phyloP scores from a whole-genome alignment of 169 alveolate species.

The Plasmodium reichenowi region DNA sequence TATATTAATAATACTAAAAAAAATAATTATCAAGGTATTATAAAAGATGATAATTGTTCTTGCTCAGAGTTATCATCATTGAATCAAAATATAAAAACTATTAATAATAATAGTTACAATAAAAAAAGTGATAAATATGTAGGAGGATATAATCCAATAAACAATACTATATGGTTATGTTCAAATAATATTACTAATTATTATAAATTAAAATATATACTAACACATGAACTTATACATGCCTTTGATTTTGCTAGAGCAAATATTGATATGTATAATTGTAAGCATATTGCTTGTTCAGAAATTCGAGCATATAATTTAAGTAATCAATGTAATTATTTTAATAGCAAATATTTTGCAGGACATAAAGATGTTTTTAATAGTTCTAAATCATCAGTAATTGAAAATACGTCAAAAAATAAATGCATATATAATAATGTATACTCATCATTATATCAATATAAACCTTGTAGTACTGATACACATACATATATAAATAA shows the following conservation, averaged over 20 bases:
- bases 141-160: constrained; percentile 82
- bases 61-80: constrained; percentile 59
- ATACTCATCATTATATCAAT: constrained; percentile 45
- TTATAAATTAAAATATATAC: constrained; percentile 78
- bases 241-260: constrained; percentile 87
- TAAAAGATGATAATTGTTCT: constrained; percentile 41
- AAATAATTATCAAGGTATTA: constrained; percentile 21
- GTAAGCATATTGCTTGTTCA: constrained; percentile 84
- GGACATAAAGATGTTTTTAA: constrained; percentile 63
- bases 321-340: constrained; percentile 82
- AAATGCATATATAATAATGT: constrained; percentile 66
- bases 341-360: constrained; percentile 61
- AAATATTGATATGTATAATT: constrained; percentile 77
- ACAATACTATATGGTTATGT: constrained; percentile 83
- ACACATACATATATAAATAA: constrained; percentile 61
- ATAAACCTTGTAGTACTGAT: constrained; percentile 43
- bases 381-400: constrained; percentile 31
- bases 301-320: constrained; percentile 84
- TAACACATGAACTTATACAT: constrained; percentile 83
- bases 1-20: constrained; percentile 17
- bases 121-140: constrained; percentile 33
- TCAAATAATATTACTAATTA: constrained; percentile 79
- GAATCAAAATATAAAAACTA: not conserved
- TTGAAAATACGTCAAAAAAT: constrained; percentile 32
- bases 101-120: not conserved